A percentile compares a stretch with the other conserved stretches of the same genome.
Evolutionary conservation across 306 rosid genomes (phyloP).

Genomic region (Dryas drummondii): DNA sequence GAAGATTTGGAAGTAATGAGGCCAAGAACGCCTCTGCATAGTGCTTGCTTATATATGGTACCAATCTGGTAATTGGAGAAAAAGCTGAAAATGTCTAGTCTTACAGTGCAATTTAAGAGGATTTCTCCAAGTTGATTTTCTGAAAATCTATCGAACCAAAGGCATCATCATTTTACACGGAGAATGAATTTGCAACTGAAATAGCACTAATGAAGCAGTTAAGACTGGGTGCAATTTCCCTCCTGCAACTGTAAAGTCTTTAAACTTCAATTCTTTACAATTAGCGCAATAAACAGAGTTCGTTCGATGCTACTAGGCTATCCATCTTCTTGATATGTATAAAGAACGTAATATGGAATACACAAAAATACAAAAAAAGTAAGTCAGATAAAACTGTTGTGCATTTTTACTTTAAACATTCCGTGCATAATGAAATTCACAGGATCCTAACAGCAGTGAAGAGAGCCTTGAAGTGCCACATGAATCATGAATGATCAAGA

Average conservation of each 20-base stretch:
- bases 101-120: no score
- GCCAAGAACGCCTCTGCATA: no score
- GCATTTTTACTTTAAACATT: background rate
- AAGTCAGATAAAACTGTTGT: slow-evolving; percentile 11
- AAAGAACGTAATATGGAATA: background rate
- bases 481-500: slow-evolving; percentile 1
- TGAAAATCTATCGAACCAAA: no score
- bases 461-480: slow-evolving; percentile 15
- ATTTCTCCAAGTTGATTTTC: no score
- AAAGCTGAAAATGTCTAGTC: no score
- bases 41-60: no score
- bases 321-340: slow-evolving; percentile 14
- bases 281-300: slow-evolving; percentile 18
- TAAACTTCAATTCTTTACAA: slow-evolving; percentile 33
- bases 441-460: slow-evolving; percentile 19
- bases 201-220: no score
- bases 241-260: slow-evolving; percentile 7
- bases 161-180: no score
- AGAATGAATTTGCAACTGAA: no score
- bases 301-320: slow-evolving; percentile 7
- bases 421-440: slow-evolving; percentile 8
- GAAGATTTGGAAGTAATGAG: no score
- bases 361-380: background rate
- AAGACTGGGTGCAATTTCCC: no score
- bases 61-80: no score